Evolutionary conservation across 768 basidiomycete genomes (phyloP), one percentile per base, ranked within the genome.

Genomic region (Cystofilobasidium bisporidii): DNA sequence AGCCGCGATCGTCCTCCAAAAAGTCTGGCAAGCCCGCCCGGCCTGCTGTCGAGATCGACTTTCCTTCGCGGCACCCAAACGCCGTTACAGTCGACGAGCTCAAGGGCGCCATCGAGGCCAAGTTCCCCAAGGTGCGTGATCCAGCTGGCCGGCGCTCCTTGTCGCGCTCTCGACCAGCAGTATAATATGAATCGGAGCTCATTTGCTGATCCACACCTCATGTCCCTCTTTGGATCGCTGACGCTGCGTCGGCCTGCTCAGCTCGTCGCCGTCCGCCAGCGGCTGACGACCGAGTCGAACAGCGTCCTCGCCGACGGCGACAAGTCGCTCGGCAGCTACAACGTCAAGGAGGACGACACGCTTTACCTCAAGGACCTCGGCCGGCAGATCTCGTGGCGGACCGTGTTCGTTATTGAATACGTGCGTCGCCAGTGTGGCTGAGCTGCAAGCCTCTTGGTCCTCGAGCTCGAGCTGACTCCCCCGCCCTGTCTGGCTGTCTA

Each of bases 401-500:
- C 87, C 0, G 90, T 97, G 22, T 97, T 91, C 77, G 75, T 97
- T 60, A 79, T 88, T 61, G 96, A 99, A 93, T 99, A 98, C 74
- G 93, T 93, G 78, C 74, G 91, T 78, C 11, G 22, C 30, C 26
- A 8, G 40, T 3, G 18, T 11, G 8, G 17, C 33, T 36, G 57
- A 22, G 22, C 22, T 59, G 57, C 4, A 12, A n/a, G n/a, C n/a
- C n/a, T n/a, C n/a, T n/a, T 22, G 15, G 28, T 0, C 0, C 3
- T 53, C 60, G 33, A 65, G 55, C 53, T 48, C 10, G n/a, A 36
- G 6, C 36, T 12, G 36, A 5, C 36, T 59, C 33, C 36, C 15
- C 17, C 15, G 50, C 77, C 14, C 45, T 17, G 45, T 2, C 72
- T n/a, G n/a, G n/a, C n/a, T n/a, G n/a, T n/a, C n/a, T n/a, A n/a